These are phyloP conservation scores for Syzygium jambos DNA, from an alignment of 345 rosid species.

Conservation along the genomic window DNA sequence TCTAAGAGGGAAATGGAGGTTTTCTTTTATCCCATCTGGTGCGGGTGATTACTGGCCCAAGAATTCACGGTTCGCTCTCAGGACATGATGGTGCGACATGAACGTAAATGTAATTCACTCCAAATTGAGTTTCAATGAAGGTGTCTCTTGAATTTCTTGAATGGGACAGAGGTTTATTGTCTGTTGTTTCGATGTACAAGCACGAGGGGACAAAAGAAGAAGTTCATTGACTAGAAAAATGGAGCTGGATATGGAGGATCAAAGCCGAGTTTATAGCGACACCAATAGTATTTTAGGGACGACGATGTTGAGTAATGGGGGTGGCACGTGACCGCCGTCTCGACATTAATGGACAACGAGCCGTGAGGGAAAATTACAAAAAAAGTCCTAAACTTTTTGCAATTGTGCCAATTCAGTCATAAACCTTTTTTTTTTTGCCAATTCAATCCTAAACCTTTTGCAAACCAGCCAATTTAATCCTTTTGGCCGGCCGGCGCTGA, in stretches of 20 bases:
- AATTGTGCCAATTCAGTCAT: no score
- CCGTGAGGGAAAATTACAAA: no score
- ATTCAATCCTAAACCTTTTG: no score
- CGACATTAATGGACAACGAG: neutral
- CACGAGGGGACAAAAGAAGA: neutral
- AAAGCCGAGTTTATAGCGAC: neutral
- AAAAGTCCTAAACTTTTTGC: no score
- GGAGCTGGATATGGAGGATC: neutral
- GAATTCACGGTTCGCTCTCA: neutral
- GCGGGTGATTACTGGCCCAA: neutral
- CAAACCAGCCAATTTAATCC: no score
- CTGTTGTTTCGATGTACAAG: neutral
- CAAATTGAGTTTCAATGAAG: neutral
- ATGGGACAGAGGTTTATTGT: neutral
- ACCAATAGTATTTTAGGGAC: neutral
- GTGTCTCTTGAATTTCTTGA: neutral
- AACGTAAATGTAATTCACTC: neutral
- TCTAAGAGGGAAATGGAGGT: neutral
- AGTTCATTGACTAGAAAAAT: neutral
- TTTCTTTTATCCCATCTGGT: neutral
- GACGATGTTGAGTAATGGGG: neutral
- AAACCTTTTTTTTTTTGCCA: no score
- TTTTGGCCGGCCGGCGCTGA: no score
- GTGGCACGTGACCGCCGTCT: rapidly evolving
- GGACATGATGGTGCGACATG: neutral